Conservation (phyloP, 352 stramenopile species). For the Phytophthora pluvialis region DNA sequence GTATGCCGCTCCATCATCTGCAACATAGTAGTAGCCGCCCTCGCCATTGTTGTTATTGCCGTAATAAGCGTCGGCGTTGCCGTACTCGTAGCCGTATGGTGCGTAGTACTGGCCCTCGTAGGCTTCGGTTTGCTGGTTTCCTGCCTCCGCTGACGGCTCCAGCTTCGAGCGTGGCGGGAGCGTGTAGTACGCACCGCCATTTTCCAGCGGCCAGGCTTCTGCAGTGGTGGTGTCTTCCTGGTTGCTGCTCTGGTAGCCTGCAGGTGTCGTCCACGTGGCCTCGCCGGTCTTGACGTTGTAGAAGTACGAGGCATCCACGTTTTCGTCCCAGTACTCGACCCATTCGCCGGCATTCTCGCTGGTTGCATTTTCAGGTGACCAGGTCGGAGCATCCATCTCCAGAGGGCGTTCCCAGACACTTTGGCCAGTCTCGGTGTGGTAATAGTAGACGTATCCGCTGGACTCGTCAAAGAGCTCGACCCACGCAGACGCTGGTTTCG, state of each 20-base stretch:
- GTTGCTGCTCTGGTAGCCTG: slow-evolving; percentile 31
- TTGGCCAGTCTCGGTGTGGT: slow-evolving; percentile 55
- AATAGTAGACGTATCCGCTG: slow-evolving; percentile 76
- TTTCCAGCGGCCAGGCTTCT: slow-evolving; percentile 22
- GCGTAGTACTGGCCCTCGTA: slow-evolving; percentile 21
- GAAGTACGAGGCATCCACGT: slow-evolving; percentile 66
- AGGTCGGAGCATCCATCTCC: slow-evolving; percentile 26
- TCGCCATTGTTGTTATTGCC: slow-evolving; percentile 10
- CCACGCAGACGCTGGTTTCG: slow-evolving; percentile 36
- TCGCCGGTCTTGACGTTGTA: slow-evolving; percentile 75
- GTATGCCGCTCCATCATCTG: slow-evolving; percentile 10
- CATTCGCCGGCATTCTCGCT: slow-evolving; percentile 46
- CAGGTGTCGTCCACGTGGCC: slow-evolving; percentile 67
- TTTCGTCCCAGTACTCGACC: slow-evolving; percentile 82
- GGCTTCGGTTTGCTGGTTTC: slow-evolving; percentile 13
- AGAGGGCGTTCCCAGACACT: slow-evolving; percentile 62
- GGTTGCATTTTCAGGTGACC: slow-evolving; percentile 15
- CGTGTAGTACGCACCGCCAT: slow-evolving; percentile 25
- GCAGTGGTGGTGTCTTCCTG: slow-evolving; percentile 21
- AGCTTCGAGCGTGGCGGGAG: slow-evolving; percentile 26
- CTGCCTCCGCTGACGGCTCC: slow-evolving; percentile 11
- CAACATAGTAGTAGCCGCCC: slow-evolving; percentile 30
- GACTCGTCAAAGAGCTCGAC: slow-evolving; percentile 76
- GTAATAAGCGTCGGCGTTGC: slow-evolving; percentile 13
- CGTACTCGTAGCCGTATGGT: slow-evolving; percentile 31